Evolutionary conservation across 1,139 yeast genomes (phyloP).

Genomic region (Diutina scorzettiae): DNA sequence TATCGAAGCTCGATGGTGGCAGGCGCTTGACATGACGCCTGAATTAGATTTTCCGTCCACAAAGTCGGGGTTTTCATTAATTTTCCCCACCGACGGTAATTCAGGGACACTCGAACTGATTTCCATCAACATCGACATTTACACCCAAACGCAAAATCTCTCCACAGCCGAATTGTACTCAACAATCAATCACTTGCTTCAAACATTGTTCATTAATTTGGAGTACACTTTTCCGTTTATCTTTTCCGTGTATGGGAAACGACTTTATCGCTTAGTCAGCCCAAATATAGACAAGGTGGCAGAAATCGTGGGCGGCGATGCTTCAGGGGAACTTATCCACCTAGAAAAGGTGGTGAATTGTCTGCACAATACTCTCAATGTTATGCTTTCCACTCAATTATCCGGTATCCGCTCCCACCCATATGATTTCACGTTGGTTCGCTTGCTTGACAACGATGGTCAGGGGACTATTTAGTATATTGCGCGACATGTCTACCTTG

Average conservation of each 20-base stretch:
- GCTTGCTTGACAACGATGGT: too few relatives aligned
- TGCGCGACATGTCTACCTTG: neutral
- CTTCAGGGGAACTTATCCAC: neutral
- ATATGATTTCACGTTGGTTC: neutral
- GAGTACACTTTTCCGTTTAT: neutral
- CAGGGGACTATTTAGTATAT: too few relatives aligned
- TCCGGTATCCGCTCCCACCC: neutral
- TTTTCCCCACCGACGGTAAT: neutral
- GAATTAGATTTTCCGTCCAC: neutral
- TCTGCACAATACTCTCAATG: slow-evolving; percentile 1
- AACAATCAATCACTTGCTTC: neutral
- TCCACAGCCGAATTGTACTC: too few relatives aligned
- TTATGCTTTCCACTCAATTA: neutral
- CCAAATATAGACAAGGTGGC: neutral
- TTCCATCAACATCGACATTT: neutral
- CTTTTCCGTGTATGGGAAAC: neutral
- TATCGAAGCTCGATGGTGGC: neutral
- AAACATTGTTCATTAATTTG: neutral
- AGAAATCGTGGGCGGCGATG: too few relatives aligned
- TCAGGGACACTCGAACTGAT: neutral
- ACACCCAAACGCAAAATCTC: neutral
- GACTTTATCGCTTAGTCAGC: neutral
- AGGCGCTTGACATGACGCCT: neutral
- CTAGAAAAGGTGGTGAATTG: neutral
- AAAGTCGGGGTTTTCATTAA: neutral